Evolutionary conservation across 352 stramenopile genomes (phyloP), one percentile per base, ranked within the genome.

Genomic region (Pythium aquatile): DNA sequence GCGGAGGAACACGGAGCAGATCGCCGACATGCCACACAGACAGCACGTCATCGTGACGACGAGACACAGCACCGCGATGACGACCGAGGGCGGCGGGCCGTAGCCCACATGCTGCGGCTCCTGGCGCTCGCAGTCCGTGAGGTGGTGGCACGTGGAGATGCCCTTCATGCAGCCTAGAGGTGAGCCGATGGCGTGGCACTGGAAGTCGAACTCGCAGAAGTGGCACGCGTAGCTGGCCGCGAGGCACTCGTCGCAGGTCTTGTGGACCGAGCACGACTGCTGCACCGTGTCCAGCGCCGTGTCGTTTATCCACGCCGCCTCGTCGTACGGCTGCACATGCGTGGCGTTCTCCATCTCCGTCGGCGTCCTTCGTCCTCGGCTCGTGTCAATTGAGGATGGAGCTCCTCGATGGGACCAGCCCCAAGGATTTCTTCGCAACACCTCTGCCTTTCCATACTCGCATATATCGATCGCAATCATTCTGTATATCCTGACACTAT

Each of bases 21-120:
- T 91, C 33, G 85, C 75, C 17, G 76, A 88, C 14, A 92, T 73
- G 58, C 85, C 85, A 60, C 85, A 93, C 24, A 87, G 71, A 65
- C 87, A 96, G 77, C 84, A 93, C 26, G 83, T 87, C n/a, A 93
- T 58, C 62, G 81, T 92, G 32, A 90, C 79, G 48, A 96, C 77
- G 1, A 96, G 69, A 57, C 81, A 92, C 24, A 96, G 71, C 63
- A 96, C 87, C 3, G 83, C 84, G 54, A 96, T 88, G 8, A 96
- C 87, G 16, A 96, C 87, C 0, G 84, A 90, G 16, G 81, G 77
- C 8, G 87, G 87, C 5, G 87, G 87, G 0, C 87, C 85, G 46
- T 94, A 96, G 60, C 87, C 87, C 37, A 96, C 83, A 28, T 87
- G 70, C 69, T 96, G 80, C 26, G 87, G 82, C n/a, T 83, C 58